A percentile compares a stretch with the other conserved stretches of the same genome.
Conservation (phyloP, 2,329 filamentous ascomycete genomes). For the Sodiomyces alkalinus region DNA sequence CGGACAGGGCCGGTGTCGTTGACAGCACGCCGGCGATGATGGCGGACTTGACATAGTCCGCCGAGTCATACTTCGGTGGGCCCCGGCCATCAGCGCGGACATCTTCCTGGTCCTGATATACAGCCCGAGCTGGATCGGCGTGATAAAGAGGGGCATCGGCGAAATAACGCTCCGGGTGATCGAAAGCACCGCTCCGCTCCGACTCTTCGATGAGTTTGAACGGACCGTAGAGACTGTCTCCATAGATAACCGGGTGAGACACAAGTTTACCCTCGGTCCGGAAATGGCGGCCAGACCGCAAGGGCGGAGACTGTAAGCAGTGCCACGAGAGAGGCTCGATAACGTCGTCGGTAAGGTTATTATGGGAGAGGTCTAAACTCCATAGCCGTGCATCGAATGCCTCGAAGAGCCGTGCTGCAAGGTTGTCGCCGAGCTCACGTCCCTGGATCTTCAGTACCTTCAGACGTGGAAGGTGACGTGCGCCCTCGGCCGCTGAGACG, state of each 20-base stretch:
- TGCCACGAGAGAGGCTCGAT: slow-evolving; percentile 14
- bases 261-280: slow-evolving; percentile 30
- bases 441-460: slow-evolving; percentile 35
- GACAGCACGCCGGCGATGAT: slow-evolving; percentile 4
- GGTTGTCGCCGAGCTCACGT: slow-evolving; percentile 28
- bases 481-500: slow-evolving; percentile 16
- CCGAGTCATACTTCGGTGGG: slow-evolving; percentile 16
- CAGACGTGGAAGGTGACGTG: slow-evolving; percentile 25
- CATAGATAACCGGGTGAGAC: slow-evolving; percentile 10
- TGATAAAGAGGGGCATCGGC: slow-evolving; percentile 31
- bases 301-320: slow-evolving; percentile 17
- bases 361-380: slow-evolving; percentile 40
- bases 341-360: slow-evolving; percentile 31
- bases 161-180: slow-evolving; percentile 30
- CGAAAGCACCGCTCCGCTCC: slow-evolving; percentile 24
- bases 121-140: slow-evolving; percentile 11
- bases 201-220: slow-evolving; percentile 34
- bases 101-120: slow-evolving; percentile 12
- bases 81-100: slow-evolving; percentile 15
- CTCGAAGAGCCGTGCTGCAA: slow-evolving; percentile 18
- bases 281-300: slow-evolving; percentile 22
- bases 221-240: slow-evolving; percentile 20
- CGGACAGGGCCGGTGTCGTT: slow-evolving; percentile 2
- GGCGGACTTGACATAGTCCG: slow-evolving; percentile 14
- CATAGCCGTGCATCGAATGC: slow-evolving; percentile 27